Base-by-base conservation (phyloP, 306 rosid genomes). In the Prunus salicina region DNA sequence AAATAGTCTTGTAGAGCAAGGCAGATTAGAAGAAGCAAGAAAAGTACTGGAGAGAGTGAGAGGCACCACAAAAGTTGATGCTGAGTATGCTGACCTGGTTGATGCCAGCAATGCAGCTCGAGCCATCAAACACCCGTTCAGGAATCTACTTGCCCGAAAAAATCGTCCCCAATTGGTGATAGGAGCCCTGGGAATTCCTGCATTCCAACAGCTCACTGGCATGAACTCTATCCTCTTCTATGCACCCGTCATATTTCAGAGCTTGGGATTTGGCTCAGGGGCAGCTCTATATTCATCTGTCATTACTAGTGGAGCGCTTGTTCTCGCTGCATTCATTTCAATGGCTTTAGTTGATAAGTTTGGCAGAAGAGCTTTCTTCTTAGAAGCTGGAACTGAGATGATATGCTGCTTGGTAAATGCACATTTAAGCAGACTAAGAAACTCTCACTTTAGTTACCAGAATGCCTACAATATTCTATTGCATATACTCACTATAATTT, bases 191-290 rank as follows among this genome's bases (percentile, higher is more conserved):
- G 98, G 93, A 47, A 92, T 96, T 71, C 98, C 97, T 8, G 98
- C 97, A 47, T 96, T 96, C 80, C 99, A 96, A 75, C 99, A 96
- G 71, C 88, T 96, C 73, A 96, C 99, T 0, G 99, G 99, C 68
- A 96, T 89, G 82, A 93, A 89, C 87, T 96, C 99, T 16, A 96
- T 96, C 56, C 97, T 96, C 79, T 93, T 96, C 85, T 96, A 96
- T 66, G 99, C 99, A 5, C 99, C 99, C 1, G 99, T 96, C 76
- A 91, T 96, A 46, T 96, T 96, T 50, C 98, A 96, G 83, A 96
- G 97, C 76, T 68, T 96, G 78, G 99, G 99, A 15, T 93, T 93
- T 43, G 99, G 99, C 34, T 82, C 91, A 1, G 90, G 80, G 32
- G 94, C 98, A n/a, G 55, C 99, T 18, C 82, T 96, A 5, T 88